A percentile compares a stretch with the other conserved stretches of the same genome.
Evolutionary conservation across 2,329 filamentous ascomycete species (phyloP).

Genomic region (Lomentospora prolificans): DNA sequence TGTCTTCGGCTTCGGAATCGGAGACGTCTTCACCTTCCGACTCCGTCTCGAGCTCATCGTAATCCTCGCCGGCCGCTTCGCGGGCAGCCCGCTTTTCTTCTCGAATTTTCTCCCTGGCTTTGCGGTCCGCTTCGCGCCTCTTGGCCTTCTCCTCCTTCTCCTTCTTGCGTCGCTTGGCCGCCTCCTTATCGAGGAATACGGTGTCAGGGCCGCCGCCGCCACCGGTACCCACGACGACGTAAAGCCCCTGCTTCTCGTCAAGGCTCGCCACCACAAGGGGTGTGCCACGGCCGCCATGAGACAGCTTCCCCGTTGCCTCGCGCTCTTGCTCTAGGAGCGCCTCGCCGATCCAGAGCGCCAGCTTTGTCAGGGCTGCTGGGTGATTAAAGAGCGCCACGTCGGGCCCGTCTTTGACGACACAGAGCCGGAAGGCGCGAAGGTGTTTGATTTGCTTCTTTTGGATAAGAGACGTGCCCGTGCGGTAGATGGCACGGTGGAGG

Average conservation of each 20-base stretch:
- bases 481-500: slow-evolving; percentile 84
- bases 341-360: slow-evolving; percentile 90
- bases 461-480: slow-evolving; percentile 81
- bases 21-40: slow-evolving; percentile 29
- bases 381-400: slow-evolving; percentile 89
- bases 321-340: slow-evolving; percentile 84
- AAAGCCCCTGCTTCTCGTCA: slow-evolving; percentile 78
- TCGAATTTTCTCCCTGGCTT: slow-evolving; percentile 46
- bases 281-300: slow-evolving; percentile 61
- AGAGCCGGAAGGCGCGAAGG: slow-evolving; percentile 86
- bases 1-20: slow-evolving; percentile 22
- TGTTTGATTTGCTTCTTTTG: slow-evolving; percentile 92
- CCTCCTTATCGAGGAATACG: slow-evolving; percentile 57
- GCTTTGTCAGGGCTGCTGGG: slow-evolving; percentile 82
- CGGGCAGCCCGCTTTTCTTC: slow-evolving; percentile 53
- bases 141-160: slow-evolving; percentile 55
- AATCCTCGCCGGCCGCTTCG: slow-evolving; percentile 16
- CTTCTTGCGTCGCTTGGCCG: slow-evolving; percentile 50
- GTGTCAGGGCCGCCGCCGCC: slow-evolving; percentile 71
- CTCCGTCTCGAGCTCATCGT: slow-evolving; percentile 39
- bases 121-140: slow-evolving; percentile 47
- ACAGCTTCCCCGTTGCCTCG: slow-evolving; percentile 59
- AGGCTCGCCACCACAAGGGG: slow-evolving; percentile 85
- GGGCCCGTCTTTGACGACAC: slow-evolving; percentile 87
- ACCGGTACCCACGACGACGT: slow-evolving; percentile 86